Evolutionary conservation across 805 yeast genomes (phyloP).

Genomic region (Lipomyces sp.): DNA sequence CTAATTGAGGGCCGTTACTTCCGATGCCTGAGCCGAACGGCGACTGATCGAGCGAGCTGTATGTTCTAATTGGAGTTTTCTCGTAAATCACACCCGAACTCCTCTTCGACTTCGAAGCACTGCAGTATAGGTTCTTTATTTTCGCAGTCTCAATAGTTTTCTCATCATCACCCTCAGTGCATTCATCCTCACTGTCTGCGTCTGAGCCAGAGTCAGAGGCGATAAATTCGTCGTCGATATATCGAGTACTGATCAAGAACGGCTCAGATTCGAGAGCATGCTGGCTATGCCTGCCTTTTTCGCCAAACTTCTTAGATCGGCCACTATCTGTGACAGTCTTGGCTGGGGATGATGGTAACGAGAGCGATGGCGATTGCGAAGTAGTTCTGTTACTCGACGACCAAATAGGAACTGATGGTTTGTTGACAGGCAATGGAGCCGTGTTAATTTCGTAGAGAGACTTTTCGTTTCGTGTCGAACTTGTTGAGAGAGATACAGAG

Average conservation of each 20-base stretch:
- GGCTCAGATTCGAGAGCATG: conserved; percentile 12
- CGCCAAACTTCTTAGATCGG: not conserved
- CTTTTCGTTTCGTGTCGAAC: conserved; percentile 11
- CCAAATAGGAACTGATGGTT: not conserved
- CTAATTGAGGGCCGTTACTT: not conserved
- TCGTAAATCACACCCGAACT: conserved; percentile 10
- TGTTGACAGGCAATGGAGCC: not conserved
- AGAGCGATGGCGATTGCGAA: not conserved
- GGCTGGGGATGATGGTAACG: not conserved
- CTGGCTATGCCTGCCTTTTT: not conserved
- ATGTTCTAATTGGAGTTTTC: not conserved
- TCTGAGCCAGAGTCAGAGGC: not conserved
- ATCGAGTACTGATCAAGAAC: conserved; percentile 25
- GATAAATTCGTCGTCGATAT: conserved; percentile 20
- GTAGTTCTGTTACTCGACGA: not conserved
- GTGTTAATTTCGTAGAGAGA: conserved; percentile 19
- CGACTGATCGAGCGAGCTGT: conserved; percentile 8
- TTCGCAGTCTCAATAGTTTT: not conserved
- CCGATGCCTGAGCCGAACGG: not conserved
- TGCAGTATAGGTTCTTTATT: not conserved
- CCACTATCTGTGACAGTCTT: not conserved
- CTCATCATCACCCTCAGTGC: not conserved
- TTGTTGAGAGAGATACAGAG: conserved; percentile 6
- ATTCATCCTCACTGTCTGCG: not conserved
- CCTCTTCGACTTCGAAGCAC: not conserved